phyloP scores from a whole-genome alignment of 2,329 filamentous ascomycete genomes.

The Onygenales sp. region DNA sequence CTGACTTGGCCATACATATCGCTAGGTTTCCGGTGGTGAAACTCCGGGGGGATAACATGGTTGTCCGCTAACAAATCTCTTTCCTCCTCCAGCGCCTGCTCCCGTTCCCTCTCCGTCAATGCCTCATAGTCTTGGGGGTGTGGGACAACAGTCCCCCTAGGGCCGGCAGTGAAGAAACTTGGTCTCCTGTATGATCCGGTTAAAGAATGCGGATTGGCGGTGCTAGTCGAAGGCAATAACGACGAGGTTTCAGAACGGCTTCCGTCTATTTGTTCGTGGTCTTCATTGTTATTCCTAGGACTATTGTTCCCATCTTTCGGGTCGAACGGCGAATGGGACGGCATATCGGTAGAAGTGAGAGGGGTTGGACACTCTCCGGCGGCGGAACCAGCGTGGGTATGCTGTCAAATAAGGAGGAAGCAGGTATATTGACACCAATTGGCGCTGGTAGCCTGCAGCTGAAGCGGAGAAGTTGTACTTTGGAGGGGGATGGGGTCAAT shows the following conservation, averaged over 20 bases:
- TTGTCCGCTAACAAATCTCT: slow-evolving; percentile 51
- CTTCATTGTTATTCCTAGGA: not conserved
- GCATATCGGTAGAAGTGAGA: not conserved
- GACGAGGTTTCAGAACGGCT: slow-evolving; percentile 32
- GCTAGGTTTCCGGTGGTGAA: slow-evolving; percentile 17
- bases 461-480: no score
- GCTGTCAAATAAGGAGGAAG: no score
- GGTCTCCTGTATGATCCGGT: slow-evolving; percentile 64
- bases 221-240: slow-evolving; percentile 30
- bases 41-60: slow-evolving; percentile 46
- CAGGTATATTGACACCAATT: no score
- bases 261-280: slow-evolving; percentile 14
- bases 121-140: slow-evolving; percentile 32
- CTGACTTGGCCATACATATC: slow-evolving; percentile 15
- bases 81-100: slow-evolving; percentile 47
- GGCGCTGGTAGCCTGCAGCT: no score
- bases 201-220: slow-evolving; percentile 40
- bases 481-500: no score
- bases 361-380: not conserved
- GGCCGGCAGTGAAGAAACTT: slow-evolving; percentile 63
- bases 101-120: slow-evolving; percentile 43
- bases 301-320: not conserved
- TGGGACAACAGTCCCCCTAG: slow-evolving; percentile 59
- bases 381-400: no score
- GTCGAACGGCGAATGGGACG: not conserved